phyloP scores from a whole-genome alignment of 805 yeast species.

The Wickerhamiella azyma region DNA sequence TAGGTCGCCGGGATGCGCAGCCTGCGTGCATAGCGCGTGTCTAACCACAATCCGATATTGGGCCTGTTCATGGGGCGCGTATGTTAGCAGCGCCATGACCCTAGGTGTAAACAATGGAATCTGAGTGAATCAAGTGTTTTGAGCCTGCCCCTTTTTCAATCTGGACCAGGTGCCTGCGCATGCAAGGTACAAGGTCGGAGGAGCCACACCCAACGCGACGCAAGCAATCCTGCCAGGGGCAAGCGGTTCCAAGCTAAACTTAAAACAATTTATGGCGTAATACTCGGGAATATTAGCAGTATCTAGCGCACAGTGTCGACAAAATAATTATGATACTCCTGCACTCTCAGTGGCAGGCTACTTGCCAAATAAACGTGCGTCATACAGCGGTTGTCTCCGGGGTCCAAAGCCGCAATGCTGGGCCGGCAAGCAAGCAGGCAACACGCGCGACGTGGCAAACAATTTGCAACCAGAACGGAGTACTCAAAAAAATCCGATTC shows the following conservation, averaged over 20 bases:
- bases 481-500: too few relatives aligned
- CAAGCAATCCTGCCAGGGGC: background rate
- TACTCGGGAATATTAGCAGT: background rate
- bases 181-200: conserved; percentile 1
- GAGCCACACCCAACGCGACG: background rate
- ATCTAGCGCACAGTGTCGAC: background rate
- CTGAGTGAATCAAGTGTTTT: too few relatives aligned
- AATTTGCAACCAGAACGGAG: too few relatives aligned
- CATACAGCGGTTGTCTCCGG: too few relatives aligned
- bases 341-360: background rate
- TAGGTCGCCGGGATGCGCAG: background rate
- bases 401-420: too few relatives aligned
- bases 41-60: background rate
- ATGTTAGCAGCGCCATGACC: background rate
- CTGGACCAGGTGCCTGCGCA: conserved; percentile 2
- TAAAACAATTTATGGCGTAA: background rate
- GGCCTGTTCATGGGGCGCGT: background rate
- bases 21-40: background rate
- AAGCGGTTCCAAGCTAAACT: background rate
- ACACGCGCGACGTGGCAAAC: too few relatives aligned
- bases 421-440: too few relatives aligned
- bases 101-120: too few relatives aligned
- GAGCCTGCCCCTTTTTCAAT: background rate
- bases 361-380: background rate
- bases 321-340: background rate